Percentiles rank a stretch among this genome's conserved stretches.
Conservation (phyloP, 164 flowering plant genomes). For the Brasenia schreberi region DNA sequence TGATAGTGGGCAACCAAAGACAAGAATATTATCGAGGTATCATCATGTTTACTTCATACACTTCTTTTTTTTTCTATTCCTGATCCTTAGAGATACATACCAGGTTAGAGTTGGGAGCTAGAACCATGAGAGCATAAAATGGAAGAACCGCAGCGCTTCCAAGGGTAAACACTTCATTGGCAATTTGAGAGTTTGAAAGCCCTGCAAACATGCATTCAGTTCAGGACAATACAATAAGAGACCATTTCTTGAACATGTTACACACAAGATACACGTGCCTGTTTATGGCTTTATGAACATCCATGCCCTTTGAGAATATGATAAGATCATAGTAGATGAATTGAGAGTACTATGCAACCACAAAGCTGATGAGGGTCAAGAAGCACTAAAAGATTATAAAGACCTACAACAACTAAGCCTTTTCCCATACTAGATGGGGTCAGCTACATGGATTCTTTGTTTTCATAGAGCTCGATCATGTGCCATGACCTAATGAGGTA, state of each 20-base stretch:
- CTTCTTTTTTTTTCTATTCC: too few relatives aligned
- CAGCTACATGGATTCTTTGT: too few relatives aligned
- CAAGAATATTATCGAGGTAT: too few relatives aligned
- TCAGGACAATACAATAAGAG: not conserved
- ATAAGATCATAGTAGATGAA: not conserved
- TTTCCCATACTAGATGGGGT: too few relatives aligned
- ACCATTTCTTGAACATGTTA: not conserved
- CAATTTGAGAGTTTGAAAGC: conserved; percentile 56
- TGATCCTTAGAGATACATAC: conserved; percentile 13
- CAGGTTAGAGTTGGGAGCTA: conserved; percentile 72
- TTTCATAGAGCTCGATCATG: too few relatives aligned
- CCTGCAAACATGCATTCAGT: conserved; percentile 24
- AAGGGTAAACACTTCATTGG: conserved; percentile 55
- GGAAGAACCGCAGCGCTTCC: conserved; percentile 96
- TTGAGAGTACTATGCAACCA: too few relatives aligned
- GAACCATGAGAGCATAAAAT: conserved; percentile 85
- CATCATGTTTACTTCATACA: too few relatives aligned
- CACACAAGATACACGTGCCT: not conserved
- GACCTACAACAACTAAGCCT: too few relatives aligned
- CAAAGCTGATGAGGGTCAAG: too few relatives aligned
- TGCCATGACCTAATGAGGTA: too few relatives aligned
- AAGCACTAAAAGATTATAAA: too few relatives aligned
- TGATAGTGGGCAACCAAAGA: too few relatives aligned
- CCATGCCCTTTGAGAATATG: not conserved
- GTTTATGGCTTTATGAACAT: not conserved